Base-by-base conservation (phyloP, 1,284 basidiomycete species). In the Ceratobasidium sp. region DNA sequence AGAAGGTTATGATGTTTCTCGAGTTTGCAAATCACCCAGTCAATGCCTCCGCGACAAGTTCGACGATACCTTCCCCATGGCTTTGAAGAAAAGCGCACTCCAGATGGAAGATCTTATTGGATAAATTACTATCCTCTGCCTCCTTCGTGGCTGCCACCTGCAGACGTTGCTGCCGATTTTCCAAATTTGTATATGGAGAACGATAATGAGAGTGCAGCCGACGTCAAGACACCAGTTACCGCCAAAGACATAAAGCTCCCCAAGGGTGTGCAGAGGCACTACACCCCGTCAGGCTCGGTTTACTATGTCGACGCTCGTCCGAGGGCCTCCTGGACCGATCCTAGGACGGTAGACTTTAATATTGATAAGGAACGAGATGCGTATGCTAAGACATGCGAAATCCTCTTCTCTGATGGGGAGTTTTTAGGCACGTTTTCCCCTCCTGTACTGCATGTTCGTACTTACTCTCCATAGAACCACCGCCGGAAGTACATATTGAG, bases 271-370 rank as follows among this genome's bases (percentile, higher is more conserved):
- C 13, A 64, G 46, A 56, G 27, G 19, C 69, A 76, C 56, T 53
- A 59, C 34, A 76, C 73, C 1, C 76, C 76, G 5, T 74, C 66
- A 1, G 74, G 74, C 11, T 22, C 51, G 11, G 56, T 51, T 7
- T 76, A 64, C 34, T 76, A 71, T 54, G 31, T 76, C 29, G 74
- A 76, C 54, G 29, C 65, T 16, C 65, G 76, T 7, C 76, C 76
- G 29, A 63, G 66, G 59, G 58, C 63, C 14, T 64, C 65, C 39
- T 76, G 76, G 76, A 34, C 48, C 7, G 66, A 71, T 29, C 66
- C 66, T 19, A 71, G 66, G 41, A 59, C 54, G 13, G 66, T 71
- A n/a, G 53, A 71, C 29, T 71, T 71, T 37, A 48, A 1, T 59
- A 71, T 71, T 31, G 66, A 71, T 16, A 29, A 14, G 24, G 66